Evolutionary conservation across 352 stramenopile genomes (phyloP), one percentile per base, ranked within the genome.

Genomic region (Pythium chondricola): DNA sequence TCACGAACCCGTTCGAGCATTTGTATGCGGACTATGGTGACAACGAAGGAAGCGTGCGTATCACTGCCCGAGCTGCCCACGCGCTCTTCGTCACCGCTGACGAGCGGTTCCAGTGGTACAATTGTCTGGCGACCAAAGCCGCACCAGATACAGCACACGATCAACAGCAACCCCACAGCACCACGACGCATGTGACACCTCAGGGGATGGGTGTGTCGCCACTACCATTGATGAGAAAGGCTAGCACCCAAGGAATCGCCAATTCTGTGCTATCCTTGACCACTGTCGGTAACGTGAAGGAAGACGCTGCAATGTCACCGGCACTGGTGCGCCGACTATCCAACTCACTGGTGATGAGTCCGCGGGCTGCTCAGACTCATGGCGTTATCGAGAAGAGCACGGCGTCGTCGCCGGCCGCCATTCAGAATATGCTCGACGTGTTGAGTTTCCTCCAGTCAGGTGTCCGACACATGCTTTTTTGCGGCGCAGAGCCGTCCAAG

Each of bases 41-140:
- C 11, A 69, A 57, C 0, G 58, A 69, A 16, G 74, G 74, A 2
- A 70, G 69, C 37, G 61, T 66, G 4, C 47, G 55, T 25, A 56
- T 85, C 6, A 62, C 54, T 20, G 41, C 44, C 32, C 51, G 42
- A 32, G 40, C 50, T 6, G 58, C 76, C 4, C 42, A 55, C 9
- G 56, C 69, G 0, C 47, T 88, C 1, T 82, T 85, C 43, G 48
- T 67, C 13, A 39, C 61, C 7, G 71, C 70, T 0, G 73, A 86
- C 26, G 76, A 88, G 24, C 61, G 70, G 1, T 85, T 82, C 41
- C 74, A 85, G 26, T 85, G 74, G 76, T 79, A 86, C 26, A 63
- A 83, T 43, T 72, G 67, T 27, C 39, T 53, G 13, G 41, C 44
- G 2, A 30, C 58, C 0, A 77, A 65, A 52, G 55, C 58, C 0